phyloP scores from a whole-genome alignment of 2,329 filamentous ascomycete species.

The Diaporthe sp. region DNA sequence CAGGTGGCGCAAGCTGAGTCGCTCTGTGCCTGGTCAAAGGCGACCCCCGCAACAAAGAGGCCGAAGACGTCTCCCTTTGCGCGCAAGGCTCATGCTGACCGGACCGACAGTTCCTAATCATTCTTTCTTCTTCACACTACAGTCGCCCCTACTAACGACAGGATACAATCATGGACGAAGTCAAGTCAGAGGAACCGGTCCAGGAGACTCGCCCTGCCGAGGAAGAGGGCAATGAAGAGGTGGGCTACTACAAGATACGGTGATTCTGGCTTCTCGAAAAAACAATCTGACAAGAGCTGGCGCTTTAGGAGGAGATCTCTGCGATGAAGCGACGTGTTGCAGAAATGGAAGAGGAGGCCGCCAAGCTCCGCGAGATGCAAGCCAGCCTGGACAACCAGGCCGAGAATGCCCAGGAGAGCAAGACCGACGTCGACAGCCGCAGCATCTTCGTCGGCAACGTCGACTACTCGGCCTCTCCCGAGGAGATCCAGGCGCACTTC shows the following conservation, averaged over 20 bases:
- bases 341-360: slow-evolving; percentile 92
- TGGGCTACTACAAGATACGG: slow-evolving; percentile 48
- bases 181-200: slow-evolving; percentile 48
- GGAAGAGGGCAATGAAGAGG: slow-evolving; percentile 61
- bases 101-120: not conserved
- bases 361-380: slow-evolving; percentile 89
- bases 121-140: not conserved
- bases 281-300: slow-evolving; percentile 39
- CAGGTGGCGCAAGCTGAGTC: slow-evolving; percentile 28
- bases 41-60: slow-evolving; percentile 11
- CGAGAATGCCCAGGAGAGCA: slow-evolving; percentile 87
- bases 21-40: slow-evolving; percentile 2
- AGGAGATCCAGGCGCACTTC: slow-evolving; percentile 99
- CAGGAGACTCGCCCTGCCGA: slow-evolving; percentile 48
- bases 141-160: slow-evolving; percentile 29
- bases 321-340: slow-evolving; percentile 89
- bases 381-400: slow-evolving; percentile 86
- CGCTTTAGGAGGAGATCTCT: slow-evolving; percentile 78
- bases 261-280: slow-evolving; percentile 40
- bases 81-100: slow-evolving; percentile 27
- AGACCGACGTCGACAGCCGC: slow-evolving; percentile 93
- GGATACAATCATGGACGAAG: slow-evolving; percentile 45
- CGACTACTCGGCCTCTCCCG: slow-evolving; percentile 95
- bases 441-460: slow-evolving; percentile 99
- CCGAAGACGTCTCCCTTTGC: not conserved